phyloP scores from a whole-genome alignment of 495 filamentous ascomycete species.

The Podospora didyma region DNA sequence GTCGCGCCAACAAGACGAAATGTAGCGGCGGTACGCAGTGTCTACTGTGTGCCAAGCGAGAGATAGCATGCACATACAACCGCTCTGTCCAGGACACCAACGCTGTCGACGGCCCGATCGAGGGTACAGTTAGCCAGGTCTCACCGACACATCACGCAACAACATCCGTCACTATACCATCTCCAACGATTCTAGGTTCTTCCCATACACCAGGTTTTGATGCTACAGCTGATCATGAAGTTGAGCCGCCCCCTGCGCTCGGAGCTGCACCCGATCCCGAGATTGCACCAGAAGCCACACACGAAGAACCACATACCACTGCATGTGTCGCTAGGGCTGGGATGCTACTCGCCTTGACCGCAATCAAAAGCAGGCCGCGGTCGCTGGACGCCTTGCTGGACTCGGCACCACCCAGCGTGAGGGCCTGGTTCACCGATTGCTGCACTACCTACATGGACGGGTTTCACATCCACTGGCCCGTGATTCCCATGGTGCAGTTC shows the following conservation, averaged over 20 bases:
- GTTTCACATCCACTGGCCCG: slow-evolving; percentile 11
- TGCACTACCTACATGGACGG: background rate
- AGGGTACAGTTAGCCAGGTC: background rate
- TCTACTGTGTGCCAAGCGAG: slow-evolving; percentile 19
- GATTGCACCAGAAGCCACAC: too few relatives aligned
- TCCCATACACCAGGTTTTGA: too few relatives aligned
- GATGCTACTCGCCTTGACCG: background rate
- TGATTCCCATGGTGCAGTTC: background rate
- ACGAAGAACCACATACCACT: too few relatives aligned
- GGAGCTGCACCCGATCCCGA: too few relatives aligned
- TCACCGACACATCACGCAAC: too few relatives aligned
- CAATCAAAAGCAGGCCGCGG: background rate
- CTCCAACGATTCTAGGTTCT: too few relatives aligned
- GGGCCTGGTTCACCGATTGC: slow-evolving; percentile 5
- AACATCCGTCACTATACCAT: too few relatives aligned
- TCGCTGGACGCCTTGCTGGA: background rate
- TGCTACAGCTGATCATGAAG: too few relatives aligned
- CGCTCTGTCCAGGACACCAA: too few relatives aligned
- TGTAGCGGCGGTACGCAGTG: slow-evolving; percentile 26
- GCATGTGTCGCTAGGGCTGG: background rate
- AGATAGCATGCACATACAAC: slow-evolving; percentile 21
- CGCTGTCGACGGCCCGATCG: background rate
- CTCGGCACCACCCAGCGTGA: background rate
- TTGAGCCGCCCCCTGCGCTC: too few relatives aligned
- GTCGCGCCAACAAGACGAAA: slow-evolving; percentile 25